These are phyloP conservation scores for Umbelopsis isabellina DNA, from an alignment of 192 early-diverging fungal species.

Conservation along the genomic window DNA sequence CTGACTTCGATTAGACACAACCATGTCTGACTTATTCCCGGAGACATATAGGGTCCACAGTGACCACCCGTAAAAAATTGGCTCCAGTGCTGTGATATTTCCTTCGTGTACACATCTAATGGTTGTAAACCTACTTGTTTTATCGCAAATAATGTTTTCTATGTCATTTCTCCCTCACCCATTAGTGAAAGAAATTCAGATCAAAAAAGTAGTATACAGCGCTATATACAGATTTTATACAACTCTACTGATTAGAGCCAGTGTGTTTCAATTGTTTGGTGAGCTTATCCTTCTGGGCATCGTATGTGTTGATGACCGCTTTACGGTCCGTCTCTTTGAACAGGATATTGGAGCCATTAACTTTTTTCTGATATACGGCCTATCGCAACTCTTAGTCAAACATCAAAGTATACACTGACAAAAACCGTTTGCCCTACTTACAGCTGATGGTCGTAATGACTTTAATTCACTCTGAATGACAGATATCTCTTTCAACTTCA, in stretches of 20 bases:
- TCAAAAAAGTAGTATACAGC: background rate
- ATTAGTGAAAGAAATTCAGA: too few relatives aligned
- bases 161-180: too few relatives aligned
- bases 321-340: background rate
- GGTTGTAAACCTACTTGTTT: too few relatives aligned
- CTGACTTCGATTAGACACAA: too few relatives aligned
- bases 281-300: background rate
- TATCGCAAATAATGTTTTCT: too few relatives aligned
- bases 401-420: too few relatives aligned
- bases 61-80: too few relatives aligned
- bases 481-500: slow-evolving; percentile 4
- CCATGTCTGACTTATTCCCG: too few relatives aligned
- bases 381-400: background rate
- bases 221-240: background rate
- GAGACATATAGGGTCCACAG: too few relatives aligned
- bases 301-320: background rate
- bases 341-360: slow-evolving; percentile 1
- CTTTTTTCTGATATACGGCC: slow-evolving; percentile 3
- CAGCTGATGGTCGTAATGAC: background rate
- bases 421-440: background rate
- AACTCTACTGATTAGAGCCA: background rate
- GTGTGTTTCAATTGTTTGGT: background rate
- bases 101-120: too few relatives aligned
- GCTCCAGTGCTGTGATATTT: too few relatives aligned
- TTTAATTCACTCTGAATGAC: slow-evolving; percentile 11